Conservation (phyloP, 129 eudicot species). For the Solidago caesia region DNA sequence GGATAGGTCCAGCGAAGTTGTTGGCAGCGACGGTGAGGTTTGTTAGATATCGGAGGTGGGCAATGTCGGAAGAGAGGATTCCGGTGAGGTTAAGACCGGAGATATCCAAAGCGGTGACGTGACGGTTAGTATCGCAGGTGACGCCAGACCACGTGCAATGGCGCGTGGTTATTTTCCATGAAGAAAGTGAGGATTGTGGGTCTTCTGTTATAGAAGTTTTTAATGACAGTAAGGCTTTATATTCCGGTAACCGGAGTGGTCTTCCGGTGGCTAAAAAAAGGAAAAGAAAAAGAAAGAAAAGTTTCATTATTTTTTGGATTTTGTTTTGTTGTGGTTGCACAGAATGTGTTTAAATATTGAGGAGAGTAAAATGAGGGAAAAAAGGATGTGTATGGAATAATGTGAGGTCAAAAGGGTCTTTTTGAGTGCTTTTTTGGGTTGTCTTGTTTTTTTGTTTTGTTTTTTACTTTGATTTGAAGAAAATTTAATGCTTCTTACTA, state of each 20-base stretch:
- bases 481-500: no score
- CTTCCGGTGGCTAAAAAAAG: conserved; percentile 29
- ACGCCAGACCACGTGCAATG: conserved; percentile 68
- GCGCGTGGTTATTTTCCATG: conserved; percentile 56
- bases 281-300: conserved; percentile 31
- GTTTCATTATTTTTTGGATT: conserved; percentile 26
- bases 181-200: conserved; percentile 47
- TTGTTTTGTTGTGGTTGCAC: background rate
- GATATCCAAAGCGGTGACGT: conserved; percentile 55
- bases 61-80: conserved; percentile 48
- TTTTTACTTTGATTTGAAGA: no score
- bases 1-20: conserved; percentile 55
- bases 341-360: background rate
- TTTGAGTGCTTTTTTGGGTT: no score
- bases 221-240: conserved; percentile 59
- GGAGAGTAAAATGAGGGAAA: conserved; percentile 2
- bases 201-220: conserved; percentile 68
- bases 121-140: conserved; percentile 58
- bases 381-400: no score
- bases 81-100: conserved; percentile 62
- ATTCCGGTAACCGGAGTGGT: conserved; percentile 44
- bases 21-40: conserved; percentile 59
- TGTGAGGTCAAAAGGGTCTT: no score
- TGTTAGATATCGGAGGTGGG: conserved; percentile 37
- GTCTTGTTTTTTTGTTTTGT: no score